These are phyloP conservation scores for Plasmodium vivax DNA, from an alignment of 169 alveolate species.

Conservation along the genomic window DNA sequence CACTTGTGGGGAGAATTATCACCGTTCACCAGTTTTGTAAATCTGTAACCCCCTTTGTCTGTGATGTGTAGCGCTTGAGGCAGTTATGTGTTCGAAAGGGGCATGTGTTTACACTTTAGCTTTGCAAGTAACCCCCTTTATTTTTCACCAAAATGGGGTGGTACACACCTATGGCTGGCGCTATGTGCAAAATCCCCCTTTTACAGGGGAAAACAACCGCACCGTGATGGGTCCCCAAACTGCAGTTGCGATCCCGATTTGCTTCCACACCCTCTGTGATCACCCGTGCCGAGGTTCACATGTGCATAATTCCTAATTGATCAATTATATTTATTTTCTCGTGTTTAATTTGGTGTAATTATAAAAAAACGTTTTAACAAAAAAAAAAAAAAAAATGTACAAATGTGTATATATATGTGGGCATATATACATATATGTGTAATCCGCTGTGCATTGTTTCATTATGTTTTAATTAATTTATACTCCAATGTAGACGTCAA, in stretches of 20 bases:
- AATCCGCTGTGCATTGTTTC: conserved; percentile 13
- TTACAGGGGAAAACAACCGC: background rate
- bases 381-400: conserved; percentile 70
- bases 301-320: conserved; percentile 35
- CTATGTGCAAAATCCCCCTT: background rate
- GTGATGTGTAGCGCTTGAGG: background rate
- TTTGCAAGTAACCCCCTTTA: background rate
- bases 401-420: conserved; percentile 36
- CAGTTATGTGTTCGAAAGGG: background rate
- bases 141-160: background rate
- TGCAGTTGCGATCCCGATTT: background rate
- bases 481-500: conserved; percentile 74
- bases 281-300: background rate
- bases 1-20: background rate
- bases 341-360: conserved; percentile 47
- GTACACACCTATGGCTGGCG: background rate
- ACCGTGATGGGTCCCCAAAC: background rate
- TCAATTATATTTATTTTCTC: conserved; percentile 39
- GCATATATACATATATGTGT: conserved; percentile 30
- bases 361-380: conserved; percentile 26
- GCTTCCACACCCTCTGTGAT: background rate
- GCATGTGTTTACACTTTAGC: background rate
- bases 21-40: background rate
- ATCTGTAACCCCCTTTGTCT: background rate
- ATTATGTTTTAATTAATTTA: conserved; percentile 67